Conservation (phyloP, 768 basidiomycete species). For the Calvatia gigantea region DNA sequence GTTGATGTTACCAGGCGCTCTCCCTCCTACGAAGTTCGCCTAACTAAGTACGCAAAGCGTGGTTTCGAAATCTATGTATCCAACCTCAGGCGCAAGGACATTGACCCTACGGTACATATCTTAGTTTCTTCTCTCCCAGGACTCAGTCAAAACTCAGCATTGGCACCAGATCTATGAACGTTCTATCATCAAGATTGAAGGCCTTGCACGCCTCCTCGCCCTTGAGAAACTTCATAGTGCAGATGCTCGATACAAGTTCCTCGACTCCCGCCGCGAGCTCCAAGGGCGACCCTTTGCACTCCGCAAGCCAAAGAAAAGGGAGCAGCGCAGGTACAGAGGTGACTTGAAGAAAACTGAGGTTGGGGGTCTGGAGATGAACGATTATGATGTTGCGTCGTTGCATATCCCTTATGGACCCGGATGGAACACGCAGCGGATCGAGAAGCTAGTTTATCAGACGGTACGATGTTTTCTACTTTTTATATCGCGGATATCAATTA, state of each 20-base stretch:
- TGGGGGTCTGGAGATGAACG: too few species aligned
- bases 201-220: conserved; percentile 59
- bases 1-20: conserved; percentile 61
- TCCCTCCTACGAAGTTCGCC: conserved; percentile 61
- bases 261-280: conserved; percentile 48
- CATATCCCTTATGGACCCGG: conserved; percentile 64
- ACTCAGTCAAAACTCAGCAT: too few species aligned
- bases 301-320: conserved; percentile 24
- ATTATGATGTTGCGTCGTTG: too few species aligned
- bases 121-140: background rate
- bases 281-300: conserved; percentile 43
- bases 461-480: conserved; percentile 34
- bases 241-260: conserved; percentile 40
- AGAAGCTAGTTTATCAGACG: conserved; percentile 55
- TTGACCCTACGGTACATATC: conserved; percentile 54
- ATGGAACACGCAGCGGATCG: conserved; percentile 53
- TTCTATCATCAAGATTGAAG: conserved; percentile 51
- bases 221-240: conserved; percentile 53
- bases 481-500: background rate
- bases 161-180: conserved; percentile 65
- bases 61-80: conserved; percentile 59
- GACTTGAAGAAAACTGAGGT: too few species aligned
- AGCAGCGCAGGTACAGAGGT: too few species aligned
- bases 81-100: conserved; percentile 40
- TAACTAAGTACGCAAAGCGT: conserved; percentile 53